Evolutionary conservation across 2,329 filamentous ascomycete genomes (phyloP).

Genomic region (Scedosporium aurantiacum): DNA sequence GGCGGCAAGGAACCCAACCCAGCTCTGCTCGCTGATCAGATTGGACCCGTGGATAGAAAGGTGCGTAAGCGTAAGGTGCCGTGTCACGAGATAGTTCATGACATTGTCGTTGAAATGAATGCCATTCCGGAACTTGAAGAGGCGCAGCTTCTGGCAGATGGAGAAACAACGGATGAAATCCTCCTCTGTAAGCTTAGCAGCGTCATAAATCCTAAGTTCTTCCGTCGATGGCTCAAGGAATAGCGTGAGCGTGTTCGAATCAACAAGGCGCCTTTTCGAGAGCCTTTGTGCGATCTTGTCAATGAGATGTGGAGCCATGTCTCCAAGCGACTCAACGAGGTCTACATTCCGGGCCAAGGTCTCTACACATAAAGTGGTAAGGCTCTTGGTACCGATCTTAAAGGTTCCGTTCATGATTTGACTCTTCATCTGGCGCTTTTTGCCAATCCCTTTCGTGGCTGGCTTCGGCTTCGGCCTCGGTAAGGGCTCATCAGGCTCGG

Average conservation of each 20-base stretch:
- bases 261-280: constrained; percentile 47
- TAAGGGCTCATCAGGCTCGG: constrained; percentile 15
- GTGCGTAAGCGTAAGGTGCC: constrained; percentile 55
- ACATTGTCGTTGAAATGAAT: constrained; percentile 84
- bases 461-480: constrained; percentile 31
- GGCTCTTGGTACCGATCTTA: constrained; percentile 53
- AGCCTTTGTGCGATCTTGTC: constrained; percentile 50
- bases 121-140: constrained; percentile 69
- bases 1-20: constrained; percentile 56
- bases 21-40: constrained; percentile 64
- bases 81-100: constrained; percentile 68
- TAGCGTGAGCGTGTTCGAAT: constrained; percentile 41
- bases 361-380: constrained; percentile 54
- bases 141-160: constrained; percentile 55
- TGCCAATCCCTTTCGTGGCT: constrained; percentile 21
- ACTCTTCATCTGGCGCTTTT: constrained; percentile 51
- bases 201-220: constrained; percentile 45
- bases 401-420: constrained; percentile 69
- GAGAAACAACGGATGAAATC: constrained; percentile 78
- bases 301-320: constrained; percentile 41
- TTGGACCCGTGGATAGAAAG: constrained; percentile 79
- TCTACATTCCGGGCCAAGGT: constrained; percentile 52
- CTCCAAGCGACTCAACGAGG: constrained; percentile 50
- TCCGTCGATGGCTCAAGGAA: constrained; percentile 44
- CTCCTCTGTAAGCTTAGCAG: constrained; percentile 54